Base-by-base conservation (phyloP, 495 filamentous ascomycete genomes). In the Trichoderma erinaceum region DNA sequence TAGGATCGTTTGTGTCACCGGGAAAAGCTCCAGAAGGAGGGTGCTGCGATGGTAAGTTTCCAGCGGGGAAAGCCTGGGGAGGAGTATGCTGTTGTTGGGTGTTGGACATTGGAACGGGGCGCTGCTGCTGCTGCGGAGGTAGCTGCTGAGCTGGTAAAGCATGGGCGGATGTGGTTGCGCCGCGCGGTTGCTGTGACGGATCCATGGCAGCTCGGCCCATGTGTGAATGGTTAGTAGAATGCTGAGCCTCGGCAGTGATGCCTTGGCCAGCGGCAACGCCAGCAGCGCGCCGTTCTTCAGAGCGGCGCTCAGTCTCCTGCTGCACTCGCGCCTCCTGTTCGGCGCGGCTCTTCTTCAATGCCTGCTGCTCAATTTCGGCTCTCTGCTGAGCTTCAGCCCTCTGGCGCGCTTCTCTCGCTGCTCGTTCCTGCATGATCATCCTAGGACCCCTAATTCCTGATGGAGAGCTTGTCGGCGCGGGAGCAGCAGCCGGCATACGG, bases 401-500 rank as follows among this genome's bases (percentile, higher is more conserved):
- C 23, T 71, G 71, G 25, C 65, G 65, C 41, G 65, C 65, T 50
- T 66, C 65, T 66, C 67, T 41, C 69, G 85, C 85, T 65, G 77
- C 77, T 67, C 90, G 87, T 71, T 90, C 85, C 72, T 87, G 84
- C 90, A 92, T 92, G 56, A 93, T 90, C 71, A 90, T 86, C 38
- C 87, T 87, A 29, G 90, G 90, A 44, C 83, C 82, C 68, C 80
- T 79, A 65, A 86, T 84, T 3, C 78, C 77, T 63, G 78, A 80
- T 27, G 83, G 83, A 1, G 84, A 85, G 32, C 81, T 78, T 50
- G 79, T 78, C 66, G 81, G 78, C 8, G 74, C 72, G 29, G 81
- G 78, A 11, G 81, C 76, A 29, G 77, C 77, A 0, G 80, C 78
- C 56, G 80, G 77, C 80, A 41, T 25, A 80, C 71, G 76, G 72